Evolutionary conservation across 139 green algal genomes (phyloP).

Genomic region (Tetratostichococcus sp.): DNA sequence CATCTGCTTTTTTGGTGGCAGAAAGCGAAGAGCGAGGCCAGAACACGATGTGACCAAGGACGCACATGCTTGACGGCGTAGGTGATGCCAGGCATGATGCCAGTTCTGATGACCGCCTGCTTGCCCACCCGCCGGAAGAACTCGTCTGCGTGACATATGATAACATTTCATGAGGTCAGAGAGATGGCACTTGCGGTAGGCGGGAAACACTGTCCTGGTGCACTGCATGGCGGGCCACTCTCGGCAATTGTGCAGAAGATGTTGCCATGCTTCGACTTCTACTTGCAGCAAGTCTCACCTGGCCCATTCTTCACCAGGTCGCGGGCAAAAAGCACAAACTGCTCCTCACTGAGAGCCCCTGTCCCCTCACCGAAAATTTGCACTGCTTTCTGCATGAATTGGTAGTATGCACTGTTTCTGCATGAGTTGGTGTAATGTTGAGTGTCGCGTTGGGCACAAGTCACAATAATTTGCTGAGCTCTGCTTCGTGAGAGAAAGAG

Average conservation of each 20-base stretch:
- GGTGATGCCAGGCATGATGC: not conserved
- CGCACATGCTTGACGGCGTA: not conserved
- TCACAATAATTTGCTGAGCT: not conserved
- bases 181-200: too few species aligned
- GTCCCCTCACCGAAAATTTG: not conserved
- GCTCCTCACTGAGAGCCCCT: not conserved
- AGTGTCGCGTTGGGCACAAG: not conserved
- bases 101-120: not conserved
- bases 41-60: too few species aligned
- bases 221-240: too few species aligned
- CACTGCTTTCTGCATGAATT: not conserved
- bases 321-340: not conserved
- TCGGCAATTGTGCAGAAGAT: too few species aligned
- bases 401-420: not conserved
- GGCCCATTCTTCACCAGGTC: not conserved
- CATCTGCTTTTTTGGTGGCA: not conserved
- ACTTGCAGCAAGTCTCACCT: not conserved
- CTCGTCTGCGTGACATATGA: not conserved
- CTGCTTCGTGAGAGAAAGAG: not conserved
- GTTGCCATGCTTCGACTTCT: too few species aligned
- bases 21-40: too few species aligned
- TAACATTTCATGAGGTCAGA: too few species aligned
- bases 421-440: not conserved
- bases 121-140: not conserved
- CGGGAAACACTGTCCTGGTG: too few species aligned